Percentiles rank a stretch among this genome's conserved stretches.
phyloP scores from a whole-genome alignment of 1,284 basidiomycete species.

The Gymnopus androsaceus region DNA sequence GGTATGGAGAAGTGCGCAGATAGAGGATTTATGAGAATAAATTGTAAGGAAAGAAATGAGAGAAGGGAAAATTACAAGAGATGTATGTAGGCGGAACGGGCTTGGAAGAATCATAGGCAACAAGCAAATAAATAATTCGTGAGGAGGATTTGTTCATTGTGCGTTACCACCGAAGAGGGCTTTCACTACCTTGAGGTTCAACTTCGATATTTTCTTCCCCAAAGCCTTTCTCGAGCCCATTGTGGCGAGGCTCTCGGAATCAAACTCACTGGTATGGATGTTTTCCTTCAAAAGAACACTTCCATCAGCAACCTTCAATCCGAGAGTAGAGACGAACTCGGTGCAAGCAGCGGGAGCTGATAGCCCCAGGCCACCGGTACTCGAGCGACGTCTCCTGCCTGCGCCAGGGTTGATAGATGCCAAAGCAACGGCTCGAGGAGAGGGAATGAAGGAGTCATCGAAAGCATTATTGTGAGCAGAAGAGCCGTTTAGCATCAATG shows the following conservation, averaged over 20 bases:
- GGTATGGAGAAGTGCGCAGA: too few relatives aligned
- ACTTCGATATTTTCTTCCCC: slow-evolving; percentile 9
- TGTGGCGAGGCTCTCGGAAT: not conserved
- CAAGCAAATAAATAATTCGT: not conserved
- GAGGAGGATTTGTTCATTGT: not conserved
- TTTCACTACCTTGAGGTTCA: slow-evolving; percentile 7
- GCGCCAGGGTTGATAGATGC: not conserved
- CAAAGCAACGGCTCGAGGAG: slow-evolving; percentile 5
- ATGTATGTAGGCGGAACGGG: too few relatives aligned
- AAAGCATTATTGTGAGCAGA: slow-evolving; percentile 8
- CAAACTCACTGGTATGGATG: not conserved
- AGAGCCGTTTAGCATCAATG: slow-evolving; percentile 6
- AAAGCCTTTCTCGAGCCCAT: not conserved
- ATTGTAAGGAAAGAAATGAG: too few relatives aligned
- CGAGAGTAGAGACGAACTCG: not conserved
- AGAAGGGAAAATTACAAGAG: too few relatives aligned
- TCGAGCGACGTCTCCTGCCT: not conserved
- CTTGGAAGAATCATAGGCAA: not conserved
- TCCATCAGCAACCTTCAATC: not conserved
- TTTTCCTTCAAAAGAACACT: not conserved
- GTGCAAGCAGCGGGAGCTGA: slow-evolving; percentile 2
- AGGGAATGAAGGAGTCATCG: slow-evolving; percentile 16
- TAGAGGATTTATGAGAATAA: too few relatives aligned
- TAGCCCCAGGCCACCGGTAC: not conserved
- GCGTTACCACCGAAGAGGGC: not conserved